Evolutionary conservation across 2,329 filamentous ascomycete species (phyloP).

Genomic region (Beauveria medogensis): DNA sequence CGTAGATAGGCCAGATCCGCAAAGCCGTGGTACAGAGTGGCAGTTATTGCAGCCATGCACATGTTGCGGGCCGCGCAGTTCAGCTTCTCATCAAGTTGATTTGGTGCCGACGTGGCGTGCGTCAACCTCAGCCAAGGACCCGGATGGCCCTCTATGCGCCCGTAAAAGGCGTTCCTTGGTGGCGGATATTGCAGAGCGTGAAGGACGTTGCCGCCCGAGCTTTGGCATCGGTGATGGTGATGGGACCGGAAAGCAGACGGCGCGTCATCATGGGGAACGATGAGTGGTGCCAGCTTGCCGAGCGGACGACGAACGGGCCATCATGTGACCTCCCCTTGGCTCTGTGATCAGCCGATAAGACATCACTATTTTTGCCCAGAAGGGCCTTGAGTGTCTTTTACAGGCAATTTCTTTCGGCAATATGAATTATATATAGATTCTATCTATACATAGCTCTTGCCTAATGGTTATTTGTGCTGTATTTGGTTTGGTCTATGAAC

Average conservation of each 20-base stretch:
- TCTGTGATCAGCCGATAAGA: not conserved
- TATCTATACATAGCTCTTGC: not conserved
- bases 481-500: not conserved
- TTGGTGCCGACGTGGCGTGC: not conserved
- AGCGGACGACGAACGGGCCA: not conserved
- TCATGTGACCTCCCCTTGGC: not conserved
- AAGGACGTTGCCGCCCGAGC: conserved; percentile 8
- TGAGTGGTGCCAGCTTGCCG: too few relatives aligned
- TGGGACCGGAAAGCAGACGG: conserved; percentile 9
- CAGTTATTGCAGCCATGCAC: conserved; percentile 12
- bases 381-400: not conserved
- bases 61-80: conserved; percentile 15
- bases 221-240: conserved; percentile 10
- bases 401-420: too few relatives aligned
- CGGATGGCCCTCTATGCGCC: conserved; percentile 3
- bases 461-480: not conserved
- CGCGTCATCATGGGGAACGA: too few relatives aligned
- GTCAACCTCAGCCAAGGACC: too few relatives aligned
- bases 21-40: conserved; percentile 17
- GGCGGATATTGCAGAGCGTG: conserved; percentile 10
- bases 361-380: not conserved
- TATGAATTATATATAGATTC: not conserved
- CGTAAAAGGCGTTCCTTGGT: conserved; percentile 9
- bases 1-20: conserved; percentile 17
- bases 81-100: conserved; percentile 30